Conservation (phyloP, 257 asterid genomes). For the Gynochthodes officinalis region DNA sequence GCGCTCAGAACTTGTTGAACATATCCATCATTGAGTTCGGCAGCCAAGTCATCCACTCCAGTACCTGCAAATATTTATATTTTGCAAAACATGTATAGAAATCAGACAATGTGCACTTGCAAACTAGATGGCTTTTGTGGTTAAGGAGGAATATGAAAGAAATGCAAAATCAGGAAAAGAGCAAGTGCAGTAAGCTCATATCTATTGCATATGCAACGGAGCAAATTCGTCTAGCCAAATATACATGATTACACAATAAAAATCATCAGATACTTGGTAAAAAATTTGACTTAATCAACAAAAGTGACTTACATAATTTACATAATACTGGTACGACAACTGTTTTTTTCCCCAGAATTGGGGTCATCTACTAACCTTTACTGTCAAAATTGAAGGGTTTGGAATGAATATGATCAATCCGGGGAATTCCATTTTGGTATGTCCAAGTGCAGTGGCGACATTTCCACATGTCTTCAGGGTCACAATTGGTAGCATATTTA, state of each 20-base stretch:
- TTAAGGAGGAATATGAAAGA: too few species aligned
- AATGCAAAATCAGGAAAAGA: neutral
- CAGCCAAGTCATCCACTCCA: conserved; percentile 15
- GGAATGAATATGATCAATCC: conserved; percentile 30
- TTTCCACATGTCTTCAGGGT: conserved; percentile 47
- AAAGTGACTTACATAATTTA: too few species aligned
- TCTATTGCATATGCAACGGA: too few species aligned
- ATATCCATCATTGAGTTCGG: conserved; percentile 18
- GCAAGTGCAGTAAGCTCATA: neutral
- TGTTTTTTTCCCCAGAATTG: too few species aligned
- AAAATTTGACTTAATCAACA: too few species aligned
- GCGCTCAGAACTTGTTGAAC: conserved; percentile 24
- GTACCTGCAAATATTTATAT: conserved; percentile 9
- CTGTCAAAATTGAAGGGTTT: conserved; percentile 21
- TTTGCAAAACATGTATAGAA: neutral
- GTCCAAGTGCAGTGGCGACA: conserved; percentile 56
- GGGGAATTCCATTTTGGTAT: conserved; percentile 34
- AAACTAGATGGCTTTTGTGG: too few species aligned
- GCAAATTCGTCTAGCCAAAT: too few species aligned
- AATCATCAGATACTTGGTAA: too few species aligned
- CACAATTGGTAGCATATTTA: conserved; percentile 17
- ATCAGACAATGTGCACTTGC: neutral
- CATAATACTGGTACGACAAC: too few species aligned
- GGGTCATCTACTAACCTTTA: conserved; percentile 36
- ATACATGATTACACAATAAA: too few species aligned